These are phyloP conservation scores for Lachancea waltii DNA, from an alignment of 805 yeast species.

Conservation along the genomic window DNA sequence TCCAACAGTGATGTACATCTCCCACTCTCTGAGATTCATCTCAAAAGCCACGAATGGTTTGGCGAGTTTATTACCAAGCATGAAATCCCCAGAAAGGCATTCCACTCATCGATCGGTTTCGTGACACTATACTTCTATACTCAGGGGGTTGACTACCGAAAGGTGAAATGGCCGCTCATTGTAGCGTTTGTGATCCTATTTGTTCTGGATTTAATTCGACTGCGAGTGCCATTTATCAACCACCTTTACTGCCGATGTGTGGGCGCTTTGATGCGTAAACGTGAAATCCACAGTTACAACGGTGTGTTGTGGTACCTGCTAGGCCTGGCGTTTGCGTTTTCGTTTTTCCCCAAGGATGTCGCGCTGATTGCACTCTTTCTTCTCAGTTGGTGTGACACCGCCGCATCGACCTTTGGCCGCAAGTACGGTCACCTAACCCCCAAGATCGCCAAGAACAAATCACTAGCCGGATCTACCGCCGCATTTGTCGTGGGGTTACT, in stretches of 20 bases:
- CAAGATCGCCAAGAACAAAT: slow-evolving; percentile 63
- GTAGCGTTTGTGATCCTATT: slow-evolving; percentile 52
- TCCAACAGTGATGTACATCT: slow-evolving; percentile 24
- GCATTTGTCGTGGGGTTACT: slow-evolving; percentile 70
- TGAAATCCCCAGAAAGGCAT: slow-evolving; percentile 80
- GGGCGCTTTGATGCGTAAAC: slow-evolving; percentile 81
- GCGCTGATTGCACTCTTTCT: slow-evolving; percentile 67
- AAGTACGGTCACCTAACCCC: slow-evolving; percentile 80
- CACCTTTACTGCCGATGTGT: slow-evolving; percentile 54
- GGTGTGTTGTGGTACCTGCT: slow-evolving; percentile 85
- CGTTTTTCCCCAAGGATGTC: slow-evolving; percentile 72
- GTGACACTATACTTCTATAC: slow-evolving; percentile 69
- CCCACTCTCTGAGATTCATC: slow-evolving; percentile 29
- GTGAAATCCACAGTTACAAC: slow-evolving; percentile 65
- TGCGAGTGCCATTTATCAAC: slow-evolving; percentile 58
- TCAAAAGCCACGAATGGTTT: slow-evolving; percentile 39
- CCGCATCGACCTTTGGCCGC: slow-evolving; percentile 92
- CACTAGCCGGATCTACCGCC: slow-evolving; percentile 85
- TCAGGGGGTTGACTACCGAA: slow-evolving; percentile 46
- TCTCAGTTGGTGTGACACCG: slow-evolving; percentile 95
- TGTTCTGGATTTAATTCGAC: slow-evolving; percentile 60
- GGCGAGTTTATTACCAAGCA: slow-evolving; percentile 61
- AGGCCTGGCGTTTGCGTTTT: slow-evolving; percentile 69
- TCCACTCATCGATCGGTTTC: slow-evolving; percentile 87
- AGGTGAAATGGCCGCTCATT: slow-evolving; percentile 55